Base-by-base conservation (phyloP, 257 asterid species). In the Plantago ovata region DNA sequence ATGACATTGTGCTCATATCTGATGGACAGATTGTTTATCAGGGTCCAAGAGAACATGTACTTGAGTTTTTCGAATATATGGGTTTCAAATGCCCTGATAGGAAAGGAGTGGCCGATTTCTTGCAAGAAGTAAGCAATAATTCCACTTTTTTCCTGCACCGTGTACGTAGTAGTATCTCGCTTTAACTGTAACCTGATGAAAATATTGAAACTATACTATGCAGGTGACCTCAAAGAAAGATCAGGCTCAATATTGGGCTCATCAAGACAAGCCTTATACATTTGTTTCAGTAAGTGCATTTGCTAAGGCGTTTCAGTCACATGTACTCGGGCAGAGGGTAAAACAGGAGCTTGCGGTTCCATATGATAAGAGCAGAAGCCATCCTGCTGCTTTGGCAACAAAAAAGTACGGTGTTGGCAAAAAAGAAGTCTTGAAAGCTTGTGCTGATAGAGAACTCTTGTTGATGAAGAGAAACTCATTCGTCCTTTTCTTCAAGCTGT, bases 191-290 rank as follows among this genome's bases (percentile, higher is more conserved):
- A n/a, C 14, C 16, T 53, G 7, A 28, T 6, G 7, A 33, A 40
- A 57, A 19, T 15, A 9, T 2, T 10, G n/a, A n/a, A n/a, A 40
- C n/a, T 40, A 12, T 39, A 28, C 6, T 36, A 13, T 64, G 56
- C 69, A 84, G 94, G 87, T 85, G 45, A 85, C 94, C 0, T 85
- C 94, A 11, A 80, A 72, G 81, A 85, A 85, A 68, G 94, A 85
- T 43, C 94, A 85, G 42, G 56, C 67, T 46, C 94, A 85, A 54
- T 85, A 85, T 62, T 85, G 91, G 94, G 70, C 71, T 10, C 56
- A 52, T 4, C 69, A 48, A 46, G 79, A 78, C 44, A 80, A 77
- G 69, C 81, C 94, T 10, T 82, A 82, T 77, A 65, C 67, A 3
- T 82, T 75, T 55, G 5, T 82, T 24, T 3, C 84, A n/a, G 74